Evolutionary conservation across 352 stramenopile genomes (phyloP), one percentile per base, ranked within the genome.

Genomic region (Achlya hypogyna): DNA sequence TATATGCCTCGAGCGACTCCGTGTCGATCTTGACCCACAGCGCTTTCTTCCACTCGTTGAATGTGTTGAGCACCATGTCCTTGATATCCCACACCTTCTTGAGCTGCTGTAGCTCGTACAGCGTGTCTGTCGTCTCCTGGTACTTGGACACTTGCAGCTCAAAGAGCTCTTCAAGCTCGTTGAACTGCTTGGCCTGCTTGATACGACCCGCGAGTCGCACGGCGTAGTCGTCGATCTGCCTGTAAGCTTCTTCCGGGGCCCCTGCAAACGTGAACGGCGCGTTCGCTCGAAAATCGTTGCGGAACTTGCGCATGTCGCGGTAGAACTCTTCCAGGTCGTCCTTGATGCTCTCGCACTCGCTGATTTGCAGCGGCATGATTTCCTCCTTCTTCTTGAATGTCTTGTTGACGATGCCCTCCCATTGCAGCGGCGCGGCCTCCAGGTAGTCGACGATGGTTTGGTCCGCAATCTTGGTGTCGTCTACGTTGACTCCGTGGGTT

Each of bases 331-430:
- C 93, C 0, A 98, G 75, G 23, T 98, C 89, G 42, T 90, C 75
- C 66, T 98, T 98, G 65, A 98, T 96, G 27, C 82, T 84, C 64
- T 98, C 90, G 14, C 98, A 91, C 63, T 98, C 93, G 18, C 91
- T 79, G 84, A 98, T 98, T 78, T 99, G 96, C 45, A 98, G 81
- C 5, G 94, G 94, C 77, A 98, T 86, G 65, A 99, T 98, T 70
- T 98, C 93, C 75, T 99, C 96, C 66, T 98, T 98, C 72, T 98
- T 98, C 71, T 97, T 96, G 74, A 98, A 98, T 22, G 95, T 98
- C 72, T 98, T 98, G 75, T 98, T 98, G 29, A 98, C 91, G n/a
- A 98, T 96, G 5, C 81, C 92, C 69, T 98, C 96, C 96, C 96
- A 99, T 60, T 97, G 89, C 79, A 98, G 90, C 9, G 95, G 95